Percentiles rank a stretch among this genome's conserved stretches.
These are phyloP conservation scores for Coemansia sp. DNA, from an alignment of 192 early-diverging fungal genomes.

Conservation along the genomic window DNA sequence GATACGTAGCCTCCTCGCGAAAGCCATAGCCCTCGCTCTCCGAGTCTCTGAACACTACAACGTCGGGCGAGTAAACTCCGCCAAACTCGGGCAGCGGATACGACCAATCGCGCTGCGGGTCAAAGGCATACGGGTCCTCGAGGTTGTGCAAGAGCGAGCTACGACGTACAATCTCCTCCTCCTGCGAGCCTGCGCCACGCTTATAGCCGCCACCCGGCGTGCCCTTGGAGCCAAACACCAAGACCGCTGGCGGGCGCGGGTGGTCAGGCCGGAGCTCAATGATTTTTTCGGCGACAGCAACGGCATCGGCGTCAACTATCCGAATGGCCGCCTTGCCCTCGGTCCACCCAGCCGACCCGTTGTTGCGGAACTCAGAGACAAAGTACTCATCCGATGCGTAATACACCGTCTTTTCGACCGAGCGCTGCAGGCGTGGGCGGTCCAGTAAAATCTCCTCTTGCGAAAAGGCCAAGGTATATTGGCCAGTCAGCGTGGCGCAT, in stretches of 20 bases:
- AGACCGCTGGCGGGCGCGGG: conserved; percentile 40
- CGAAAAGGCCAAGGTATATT: conserved; percentile 46
- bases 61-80: conserved; percentile 55
- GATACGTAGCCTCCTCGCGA: conserved; percentile 46
- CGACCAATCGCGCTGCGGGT: conserved; percentile 47
- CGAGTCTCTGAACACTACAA: conserved; percentile 52
- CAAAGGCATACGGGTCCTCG: conserved; percentile 48
- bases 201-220: conserved; percentile 55
- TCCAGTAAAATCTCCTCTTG: conserved; percentile 51
- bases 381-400: conserved; percentile 50
- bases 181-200: conserved; percentile 51
- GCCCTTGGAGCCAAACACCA: conserved; percentile 51
- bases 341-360: conserved; percentile 52
- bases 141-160: conserved; percentile 51
- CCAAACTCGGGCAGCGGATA: conserved; percentile 57
- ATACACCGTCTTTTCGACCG: conserved; percentile 42
- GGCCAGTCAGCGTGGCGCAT: conserved; percentile 46
- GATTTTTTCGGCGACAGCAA: conserved; percentile 42
- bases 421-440: conserved; percentile 34
- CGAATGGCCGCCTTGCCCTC: conserved; percentile 50
- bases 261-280: conserved; percentile 49
- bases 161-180: conserved; percentile 54
- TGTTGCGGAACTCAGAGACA: conserved; percentile 53
- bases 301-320: conserved; percentile 43
- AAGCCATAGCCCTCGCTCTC: conserved; percentile 50